Evolutionary conservation across 371 early-diverging fungal genomes (phyloP), one percentile per base, ranked within the genome.

Genomic region (Rhizopus stolonifer): DNA sequence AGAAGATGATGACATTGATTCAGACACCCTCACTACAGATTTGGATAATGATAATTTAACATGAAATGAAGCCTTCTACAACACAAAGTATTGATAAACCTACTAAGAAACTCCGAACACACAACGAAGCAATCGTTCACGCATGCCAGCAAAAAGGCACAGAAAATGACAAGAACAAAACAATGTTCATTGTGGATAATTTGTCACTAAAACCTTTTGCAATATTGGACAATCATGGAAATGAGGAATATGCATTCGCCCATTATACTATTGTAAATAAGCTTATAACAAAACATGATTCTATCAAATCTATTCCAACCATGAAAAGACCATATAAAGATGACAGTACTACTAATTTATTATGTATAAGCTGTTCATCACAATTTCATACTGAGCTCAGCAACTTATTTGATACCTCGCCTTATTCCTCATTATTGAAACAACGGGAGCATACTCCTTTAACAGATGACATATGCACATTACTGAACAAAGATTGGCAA

Each of bases 291-390:
- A 42, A 18, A 42, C 8, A 18, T 22, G 65, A 95, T 74, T 69
- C 90, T 91, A 64, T 77, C 78, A 38, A 92, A 90, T 52, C 94
- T 76, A 59, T 86, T 90, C 55, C 83, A 76, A 29, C 94, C 95
- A 64, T 94, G 88, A 78, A 92, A 67, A 95, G 94, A 56, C 92
- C 92, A 74, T 93, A 95, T 82, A 92, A 94, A 69, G 89, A 86
- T 53, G 91, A 91, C 29, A 80, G 74, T 72, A 92, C 94, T 52
- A 95, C 77, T 72, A 94, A 90, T 72, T 86, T n/a, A 34, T 34
- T 34, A 34, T 86, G 79, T 82, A 88, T 80, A 90, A 84, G 48
- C 91, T 91, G 60, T 92, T 89, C 52, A 94, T 80, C 70, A 93
- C 31, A 29, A 29, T 4, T 7, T 29, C 10, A 7, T 29, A 29